Base-by-base conservation (phyloP, 2,329 filamentous ascomycete genomes). In the Neonectria sp. region DNA sequence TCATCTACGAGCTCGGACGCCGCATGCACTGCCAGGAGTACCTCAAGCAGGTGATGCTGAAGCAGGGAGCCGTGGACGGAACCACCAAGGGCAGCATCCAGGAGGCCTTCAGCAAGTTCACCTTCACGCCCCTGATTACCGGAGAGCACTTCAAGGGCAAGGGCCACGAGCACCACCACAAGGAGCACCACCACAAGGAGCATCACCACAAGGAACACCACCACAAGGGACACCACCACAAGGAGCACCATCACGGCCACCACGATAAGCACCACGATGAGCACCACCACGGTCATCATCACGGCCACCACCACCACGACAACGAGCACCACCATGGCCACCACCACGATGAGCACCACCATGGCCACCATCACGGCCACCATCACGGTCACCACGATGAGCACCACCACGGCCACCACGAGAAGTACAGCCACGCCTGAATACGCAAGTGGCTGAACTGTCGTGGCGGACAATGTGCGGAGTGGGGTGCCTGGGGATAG, bases 31-130 rank as follows among this genome's bases (percentile, higher is more conserved):
- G 72, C 59, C 69, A 75, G 55, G 68, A 73, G 33, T 57, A 67
- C 12, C 68, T 75, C 52, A 67, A 72, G 60, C 55, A 49, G 17
- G 70, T 78, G 61, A 76, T 78, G 74, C 65, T 68, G 58, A 77
- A 77, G 68, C 73, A 79, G 64, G 77, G 77, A 29, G 73, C 77
- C n/a, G 53, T 70, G 3, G 75, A 78, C 24, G 77, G 77, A 27
- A 71, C 65, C 53, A 78, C 76, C 55, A 70, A 71, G 45, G 70
- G 70, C 35, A 76, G 73, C 61, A 64, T 79, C 35, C 73, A 76
- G 45, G 69, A 71, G 59, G 76, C 74, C 2, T 79, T 79, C 35
- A 45, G 48, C 45, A 68, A 63, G 58, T 78, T 78, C 60, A 68
- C 69, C 25, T 72, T 59, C 46, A 78, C 75, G 12, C 77, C 77